phyloP scores from a whole-genome alignment of 805 yeast species.

The Lachancea lanzarotensis region DNA sequence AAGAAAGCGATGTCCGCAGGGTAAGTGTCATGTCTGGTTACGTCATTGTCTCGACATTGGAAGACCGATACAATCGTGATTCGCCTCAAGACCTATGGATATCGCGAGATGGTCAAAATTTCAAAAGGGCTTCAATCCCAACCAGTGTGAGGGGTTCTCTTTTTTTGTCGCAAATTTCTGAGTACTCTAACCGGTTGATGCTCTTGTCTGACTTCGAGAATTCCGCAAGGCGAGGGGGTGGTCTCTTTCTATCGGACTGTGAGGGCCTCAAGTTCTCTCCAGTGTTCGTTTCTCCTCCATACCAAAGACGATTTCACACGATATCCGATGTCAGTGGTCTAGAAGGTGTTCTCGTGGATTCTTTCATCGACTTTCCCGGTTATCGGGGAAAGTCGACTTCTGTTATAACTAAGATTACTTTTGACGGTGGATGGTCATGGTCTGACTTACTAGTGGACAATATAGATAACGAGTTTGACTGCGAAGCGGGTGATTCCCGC shows the following conservation, averaged over 20 bases:
- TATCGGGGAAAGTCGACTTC: not conserved
- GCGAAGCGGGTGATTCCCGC: slow-evolving; percentile 32
- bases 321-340: not conserved
- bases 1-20: slow-evolving; percentile 20
- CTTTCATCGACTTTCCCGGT: not conserved
- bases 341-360: not conserved
- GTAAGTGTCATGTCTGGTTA: slow-evolving; percentile 19
- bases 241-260: slow-evolving; percentile 26
- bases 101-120: slow-evolving; percentile 45
- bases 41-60: slow-evolving; percentile 22
- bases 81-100: slow-evolving; percentile 34
- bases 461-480: slow-evolving; percentile 32
- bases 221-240: slow-evolving; percentile 7
- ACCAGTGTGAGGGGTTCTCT: slow-evolving; percentile 38
- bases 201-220: slow-evolving; percentile 13
- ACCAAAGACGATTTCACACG: slow-evolving; percentile 1
- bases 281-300: not conserved
- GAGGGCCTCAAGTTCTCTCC: slow-evolving; percentile 27
- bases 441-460: slow-evolving; percentile 39
- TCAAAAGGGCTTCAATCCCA: slow-evolving; percentile 36
- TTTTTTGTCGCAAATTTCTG: slow-evolving; percentile 22
- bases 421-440: slow-evolving; percentile 54
- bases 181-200: slow-evolving; percentile 25
- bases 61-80: slow-evolving; percentile 26
- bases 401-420: slow-evolving; percentile 36